A percentile compares a stretch with the other conserved stretches of the same genome.
Conservation (phyloP, 306 rosid genomes). For the Potentilla sterilis region DNA sequence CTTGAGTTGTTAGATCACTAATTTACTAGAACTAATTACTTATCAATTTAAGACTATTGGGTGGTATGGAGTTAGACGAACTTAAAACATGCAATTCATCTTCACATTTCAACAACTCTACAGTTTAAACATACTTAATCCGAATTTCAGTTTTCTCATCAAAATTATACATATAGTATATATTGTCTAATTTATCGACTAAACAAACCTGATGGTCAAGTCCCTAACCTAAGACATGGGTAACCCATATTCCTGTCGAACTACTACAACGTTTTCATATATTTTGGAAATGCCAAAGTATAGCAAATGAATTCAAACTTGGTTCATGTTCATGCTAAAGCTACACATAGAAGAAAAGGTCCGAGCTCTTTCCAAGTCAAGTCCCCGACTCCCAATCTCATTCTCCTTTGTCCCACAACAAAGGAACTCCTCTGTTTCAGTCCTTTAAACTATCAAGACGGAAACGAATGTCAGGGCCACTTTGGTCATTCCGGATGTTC, state of each 20-base stretch:
- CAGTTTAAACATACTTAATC: background rate
- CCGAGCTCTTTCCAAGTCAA: background rate
- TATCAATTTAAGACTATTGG: no score
- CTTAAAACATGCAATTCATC: background rate
- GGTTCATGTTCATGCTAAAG: background rate
- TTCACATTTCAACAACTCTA: background rate
- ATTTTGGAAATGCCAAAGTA: background rate
- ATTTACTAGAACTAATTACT: no score
- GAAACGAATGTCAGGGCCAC: slow-evolving; percentile 15
- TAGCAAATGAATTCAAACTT: background rate
- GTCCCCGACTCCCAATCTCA: background rate
- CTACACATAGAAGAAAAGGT: background rate
- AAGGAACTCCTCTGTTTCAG: background rate
- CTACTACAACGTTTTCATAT: background rate
- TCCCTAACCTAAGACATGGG: no score
- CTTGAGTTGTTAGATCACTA: no score
- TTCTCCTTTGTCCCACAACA: slow-evolving; percentile 7
- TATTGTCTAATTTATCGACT: no score
- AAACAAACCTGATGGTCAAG: no score
- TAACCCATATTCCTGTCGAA: background rate
- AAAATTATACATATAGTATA: no score
- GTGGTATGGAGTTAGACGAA: no score
- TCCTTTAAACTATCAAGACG: background rate
- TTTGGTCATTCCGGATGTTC: background rate
- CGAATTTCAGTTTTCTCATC: background rate